Evolutionary conservation across 805 yeast species (phyloP).

Genomic region (Blastobotrys robertii): DNA sequence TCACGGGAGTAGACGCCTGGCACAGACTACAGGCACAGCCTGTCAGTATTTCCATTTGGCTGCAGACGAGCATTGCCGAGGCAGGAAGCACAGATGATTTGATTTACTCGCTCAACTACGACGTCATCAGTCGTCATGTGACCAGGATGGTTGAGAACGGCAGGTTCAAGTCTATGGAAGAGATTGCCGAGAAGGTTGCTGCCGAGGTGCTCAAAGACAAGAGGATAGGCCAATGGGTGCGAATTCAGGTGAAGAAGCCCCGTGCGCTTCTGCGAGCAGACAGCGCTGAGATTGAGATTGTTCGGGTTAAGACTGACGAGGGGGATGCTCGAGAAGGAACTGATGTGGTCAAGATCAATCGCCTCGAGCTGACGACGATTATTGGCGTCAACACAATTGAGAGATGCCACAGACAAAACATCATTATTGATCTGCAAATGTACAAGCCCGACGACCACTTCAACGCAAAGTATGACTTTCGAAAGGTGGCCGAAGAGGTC

Average conservation of each 20-base stretch:
- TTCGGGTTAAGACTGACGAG: conserved; percentile 23
- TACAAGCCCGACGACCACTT: conserved; percentile 27
- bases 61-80: conserved; percentile 55
- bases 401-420: conserved; percentile 69
- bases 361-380: conserved; percentile 56
- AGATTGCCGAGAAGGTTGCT: conserved; percentile 39
- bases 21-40: conserved; percentile 57
- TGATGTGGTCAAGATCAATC: conserved; percentile 35
- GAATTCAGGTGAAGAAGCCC: conserved; percentile 34
- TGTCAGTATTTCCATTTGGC: conserved; percentile 45
- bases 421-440: conserved; percentile 46
- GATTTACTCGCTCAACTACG: conserved; percentile 77
- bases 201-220: conserved; percentile 34
- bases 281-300: conserved; percentile 34
- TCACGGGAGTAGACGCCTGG: conserved; percentile 72
- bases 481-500: conserved; percentile 38
- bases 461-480: conserved; percentile 29
- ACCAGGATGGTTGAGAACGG: conserved; percentile 39
- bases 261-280: conserved; percentile 54
- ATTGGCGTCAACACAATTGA: conserved; percentile 94
- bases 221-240: conserved; percentile 39
- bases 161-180: conserved; percentile 30
- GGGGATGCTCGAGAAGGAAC: conserved; percentile 14
- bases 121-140: conserved; percentile 65
- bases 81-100: conserved; percentile 82